phyloP scores from a whole-genome alignment of 2,329 filamentous ascomycete species.

The Colletotrichum theobromicola region DNA sequence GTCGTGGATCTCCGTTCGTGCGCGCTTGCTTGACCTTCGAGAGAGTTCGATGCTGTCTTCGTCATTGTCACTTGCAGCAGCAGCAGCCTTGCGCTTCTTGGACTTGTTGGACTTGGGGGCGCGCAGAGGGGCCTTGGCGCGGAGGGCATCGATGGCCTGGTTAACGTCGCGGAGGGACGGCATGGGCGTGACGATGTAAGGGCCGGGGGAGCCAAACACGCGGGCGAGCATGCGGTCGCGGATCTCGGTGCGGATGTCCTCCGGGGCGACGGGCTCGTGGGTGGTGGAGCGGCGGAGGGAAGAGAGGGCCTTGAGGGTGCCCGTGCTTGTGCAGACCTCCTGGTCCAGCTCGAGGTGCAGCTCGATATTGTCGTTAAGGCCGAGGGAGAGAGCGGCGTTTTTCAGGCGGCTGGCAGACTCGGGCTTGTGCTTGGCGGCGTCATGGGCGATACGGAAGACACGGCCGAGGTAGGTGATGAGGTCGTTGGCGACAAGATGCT shows the following conservation, averaged over 20 bases:
- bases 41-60: too few species aligned
- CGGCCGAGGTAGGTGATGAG: not conserved
- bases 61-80: not conserved
- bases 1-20: too few species aligned
- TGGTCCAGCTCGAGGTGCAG: not conserved
- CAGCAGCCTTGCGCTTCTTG: not conserved
- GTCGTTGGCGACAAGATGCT: not conserved
- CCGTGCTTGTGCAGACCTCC: not conserved
- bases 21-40: too few species aligned
- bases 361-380: not conserved
- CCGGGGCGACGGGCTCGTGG: not conserved
- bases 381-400: not conserved
- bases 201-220: not conserved
- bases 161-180: not conserved
- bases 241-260: not conserved
- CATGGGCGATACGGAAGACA: not conserved
- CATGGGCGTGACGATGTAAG: not conserved
- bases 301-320: not conserved
- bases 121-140: not conserved
- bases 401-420: not conserved
- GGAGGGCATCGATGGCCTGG: not conserved
- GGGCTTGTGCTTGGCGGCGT: not conserved
- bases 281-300: not conserved
- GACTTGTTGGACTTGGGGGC: not conserved
- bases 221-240: not conserved